These are phyloP conservation scores for Monosporascus sp. DNA, from an alignment of 2,329 filamentous ascomycete species.

Conservation along the genomic window DNA sequence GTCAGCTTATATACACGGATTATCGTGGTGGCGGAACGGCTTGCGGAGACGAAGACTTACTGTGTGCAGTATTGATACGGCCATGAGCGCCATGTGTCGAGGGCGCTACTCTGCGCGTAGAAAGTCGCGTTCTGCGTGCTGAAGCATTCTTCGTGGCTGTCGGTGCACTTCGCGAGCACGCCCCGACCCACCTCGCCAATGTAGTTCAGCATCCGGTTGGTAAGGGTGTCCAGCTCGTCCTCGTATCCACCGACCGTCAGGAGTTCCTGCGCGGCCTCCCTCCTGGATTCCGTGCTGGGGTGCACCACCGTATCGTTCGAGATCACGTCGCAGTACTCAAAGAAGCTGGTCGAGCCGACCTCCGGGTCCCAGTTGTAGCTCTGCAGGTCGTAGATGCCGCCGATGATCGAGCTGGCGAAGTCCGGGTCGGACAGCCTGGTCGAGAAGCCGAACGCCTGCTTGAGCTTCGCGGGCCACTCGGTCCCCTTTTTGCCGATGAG, in stretches of 20 bases:
- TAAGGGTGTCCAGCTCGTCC: conserved; percentile 31
- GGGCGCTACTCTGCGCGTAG: conserved; percentile 30
- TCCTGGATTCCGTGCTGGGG: conserved; percentile 32
- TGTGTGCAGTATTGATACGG: conserved; percentile 52
- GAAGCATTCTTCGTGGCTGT: conserved; percentile 34
- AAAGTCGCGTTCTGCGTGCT: conserved; percentile 28
- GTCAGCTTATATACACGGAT: conserved; percentile 4
- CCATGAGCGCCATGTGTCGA: conserved; percentile 43
- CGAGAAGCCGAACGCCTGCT: conserved; percentile 41
- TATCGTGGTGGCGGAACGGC: too few species aligned
- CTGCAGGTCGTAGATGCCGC: conserved; percentile 41
- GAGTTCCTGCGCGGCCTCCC: conserved; percentile 32
- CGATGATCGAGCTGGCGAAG: conserved; percentile 40
- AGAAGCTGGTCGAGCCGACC: conserved; percentile 36
- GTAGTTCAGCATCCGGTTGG: conserved; percentile 46
- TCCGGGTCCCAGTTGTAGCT: conserved; percentile 50
- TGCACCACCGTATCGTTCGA: conserved; percentile 38
- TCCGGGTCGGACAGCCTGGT: conserved; percentile 41
- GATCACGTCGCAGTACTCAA: conserved; percentile 44
- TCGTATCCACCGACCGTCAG: conserved; percentile 38
- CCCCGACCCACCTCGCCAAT: conserved; percentile 38
- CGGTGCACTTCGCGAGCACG: conserved; percentile 17
- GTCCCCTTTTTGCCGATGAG: conserved; percentile 35
- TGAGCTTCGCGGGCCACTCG: conserved; percentile 39
- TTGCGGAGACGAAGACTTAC: conserved; percentile 26